Evolutionary conservation across 192 early-diverging fungal species (phyloP), one percentile per base, ranked within the genome.

Genomic region (Coemansia sp.): DNA sequence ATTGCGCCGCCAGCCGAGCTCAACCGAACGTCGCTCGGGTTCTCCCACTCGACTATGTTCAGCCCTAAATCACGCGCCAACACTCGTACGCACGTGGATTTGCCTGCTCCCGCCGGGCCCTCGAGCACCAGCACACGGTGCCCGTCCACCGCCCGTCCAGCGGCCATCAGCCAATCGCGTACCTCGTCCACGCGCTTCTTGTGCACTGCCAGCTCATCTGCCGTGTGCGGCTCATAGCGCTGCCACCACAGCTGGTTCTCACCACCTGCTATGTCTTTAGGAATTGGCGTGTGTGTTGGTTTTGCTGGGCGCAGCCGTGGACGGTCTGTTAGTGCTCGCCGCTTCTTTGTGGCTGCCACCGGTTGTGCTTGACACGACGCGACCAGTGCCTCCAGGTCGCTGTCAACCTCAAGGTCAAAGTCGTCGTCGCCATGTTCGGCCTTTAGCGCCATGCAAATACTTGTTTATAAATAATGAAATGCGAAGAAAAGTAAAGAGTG

Each of bases 61-160:
- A 88, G 60, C 5, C 51, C 62, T 56, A 89, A 69, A 25, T 87
- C 78, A 2, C 70, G 50, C 2, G 87, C 85, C 23, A 89, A 48
- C 57, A 87, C 79, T 0, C 75, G 70, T 40, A 87, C 59, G 8
- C 85, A 84, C 14, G 86, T 78, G 14, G 87, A 86, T 62, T 89
- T 89, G 53, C 87, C 83, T 46, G 84, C 66, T 37, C 87, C 87
- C n/a, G 87, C 75, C 59, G 87, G 85, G 15, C 87, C 87, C 34
- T 81, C 83, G 23, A 89, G 59, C 5, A 89, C 75, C 3, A 89
- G 68, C 21, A 89, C 72, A 1, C 84, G 82, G 59, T 23, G 52
- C 11, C n/a, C 28, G 52, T 19, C 26, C 28, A 25, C 9, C 3
- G 50, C 50, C 50, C 25, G 50, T 1, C 6, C 31, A 34, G 40